phyloP scores from a whole-genome alignment of 495 filamentous ascomycete genomes.

The Penicillium antarcticum region DNA sequence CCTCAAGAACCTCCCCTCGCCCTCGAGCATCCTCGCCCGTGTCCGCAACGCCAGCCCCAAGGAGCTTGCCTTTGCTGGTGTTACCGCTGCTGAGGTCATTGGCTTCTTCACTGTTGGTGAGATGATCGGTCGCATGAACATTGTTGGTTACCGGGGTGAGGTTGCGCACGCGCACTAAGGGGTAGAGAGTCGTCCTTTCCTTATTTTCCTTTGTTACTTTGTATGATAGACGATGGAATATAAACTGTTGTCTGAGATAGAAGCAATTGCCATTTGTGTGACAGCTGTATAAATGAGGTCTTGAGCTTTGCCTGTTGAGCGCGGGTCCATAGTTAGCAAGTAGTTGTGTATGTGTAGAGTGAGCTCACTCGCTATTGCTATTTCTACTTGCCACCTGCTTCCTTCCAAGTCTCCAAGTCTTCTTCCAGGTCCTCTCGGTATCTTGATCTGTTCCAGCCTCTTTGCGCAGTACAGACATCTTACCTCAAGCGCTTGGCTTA shows the following conservation, averaged over 20 bases:
- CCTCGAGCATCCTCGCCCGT: conserved; percentile 54
- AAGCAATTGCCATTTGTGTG: conserved; percentile 19
- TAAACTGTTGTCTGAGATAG: conserved; percentile 49
- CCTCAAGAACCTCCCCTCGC: conserved; percentile 42
- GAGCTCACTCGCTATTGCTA: too few species aligned
- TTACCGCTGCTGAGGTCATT: conserved; percentile 79
- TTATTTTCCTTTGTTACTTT: conserved; percentile 39
- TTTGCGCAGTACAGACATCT: too few species aligned
- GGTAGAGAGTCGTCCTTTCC: conserved; percentile 25
- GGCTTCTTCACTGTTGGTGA: conserved; percentile 98
- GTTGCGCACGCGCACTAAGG: conserved; percentile 59
- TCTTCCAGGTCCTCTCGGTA: too few species aligned
- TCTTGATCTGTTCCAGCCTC: too few species aligned
- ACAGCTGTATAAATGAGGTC: background rate
- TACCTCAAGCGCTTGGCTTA: too few species aligned
- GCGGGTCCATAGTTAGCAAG: too few species aligned
- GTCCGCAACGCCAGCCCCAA: conserved; percentile 65
- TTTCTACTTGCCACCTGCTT: too few species aligned
- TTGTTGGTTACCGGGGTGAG: conserved; percentile 86
- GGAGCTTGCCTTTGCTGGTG: conserved; percentile 66
- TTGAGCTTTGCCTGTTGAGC: background rate
- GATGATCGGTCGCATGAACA: conserved; percentile 91
- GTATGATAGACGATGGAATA: conserved; percentile 57
- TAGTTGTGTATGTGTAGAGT: too few species aligned
- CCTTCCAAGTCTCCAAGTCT: too few species aligned